Evolutionary conservation across 805 yeast genomes (phyloP), one percentile per base, ranked within the genome.

Genomic region (Nakazawaea siamensis): DNA sequence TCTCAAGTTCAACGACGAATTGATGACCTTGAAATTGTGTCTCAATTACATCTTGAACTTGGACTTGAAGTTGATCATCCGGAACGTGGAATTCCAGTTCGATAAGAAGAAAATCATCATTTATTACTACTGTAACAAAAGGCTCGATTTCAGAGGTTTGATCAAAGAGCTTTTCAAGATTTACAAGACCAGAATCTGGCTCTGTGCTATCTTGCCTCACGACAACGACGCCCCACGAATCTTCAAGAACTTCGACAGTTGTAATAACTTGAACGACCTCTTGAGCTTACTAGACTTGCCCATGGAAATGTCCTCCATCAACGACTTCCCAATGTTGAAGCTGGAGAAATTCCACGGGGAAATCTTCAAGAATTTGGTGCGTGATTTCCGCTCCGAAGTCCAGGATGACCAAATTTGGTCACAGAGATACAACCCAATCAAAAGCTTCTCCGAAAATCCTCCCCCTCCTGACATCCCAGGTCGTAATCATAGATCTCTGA

Each of bases 81-180:
- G 81, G 43, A 82, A 77, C 51, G 80, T 85, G 1, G 94, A 83
- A 54, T 82, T 79, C 55, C 94, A 83, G 55, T 82, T 80, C 55
- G 92, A 83, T 53, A 72, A 82, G 39, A 80, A 80, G 51, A 83
- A 83, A 46, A 63, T 82, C 42, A 82, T 80, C 5, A 78, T 82
- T 46, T 82, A 80, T 55, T 80, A 79, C 49, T 66, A 64, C 37
- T 68, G 80, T 48, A 66, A 70, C 32, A 76, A 76, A 47, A 60
- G 92, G 45, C 68, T 81, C 37, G 92, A 83, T 51, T 81, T 81
- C 51, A 62, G 90, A 39, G 80, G 73, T 30, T 63, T 81, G 48
- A 80, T 80, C 36, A 74, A 80, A 40, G 90, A 81, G 48, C 57
- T 81, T 20, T 81, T 80, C 63, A 75, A 79, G 50, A 73, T 78